Percentiles rank a stretch among this genome's conserved stretches.
Evolutionary conservation across 345 rosid genomes (phyloP).

Genomic region (Gossypium bickii): DNA sequence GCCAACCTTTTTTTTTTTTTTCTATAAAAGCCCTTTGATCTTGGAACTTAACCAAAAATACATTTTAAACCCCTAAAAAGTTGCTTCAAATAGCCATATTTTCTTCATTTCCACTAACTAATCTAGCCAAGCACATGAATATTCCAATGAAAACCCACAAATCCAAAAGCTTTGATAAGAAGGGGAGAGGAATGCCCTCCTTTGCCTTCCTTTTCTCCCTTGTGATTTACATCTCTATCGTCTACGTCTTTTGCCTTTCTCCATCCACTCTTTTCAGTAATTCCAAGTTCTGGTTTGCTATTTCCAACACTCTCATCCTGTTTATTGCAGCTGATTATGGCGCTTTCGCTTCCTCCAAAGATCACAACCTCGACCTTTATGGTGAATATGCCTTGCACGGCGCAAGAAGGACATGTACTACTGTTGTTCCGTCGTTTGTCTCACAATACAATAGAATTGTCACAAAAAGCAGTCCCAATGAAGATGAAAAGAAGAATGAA

Average conservation of each 20-base stretch:
- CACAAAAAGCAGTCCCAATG: slow-evolving; percentile 2
- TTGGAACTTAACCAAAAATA: slow-evolving; percentile 8
- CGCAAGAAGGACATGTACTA: neutral
- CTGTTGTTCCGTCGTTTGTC: slow-evolving; percentile 4
- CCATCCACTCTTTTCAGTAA: slow-evolving; percentile 43
- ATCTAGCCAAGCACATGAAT: slow-evolving; percentile 10
- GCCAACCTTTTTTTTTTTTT: neutral
- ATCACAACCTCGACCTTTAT: slow-evolving; percentile 26
- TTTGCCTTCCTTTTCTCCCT: slow-evolving; percentile 37
- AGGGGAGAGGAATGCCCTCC: slow-evolving; percentile 30
- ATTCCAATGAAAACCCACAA: slow-evolving; percentile 13
- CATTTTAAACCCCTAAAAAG: neutral
- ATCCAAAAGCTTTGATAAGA: slow-evolving; percentile 17
- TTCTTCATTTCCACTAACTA: neutral
- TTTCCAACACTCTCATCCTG: slow-evolving; percentile 61
- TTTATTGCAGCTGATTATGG: slow-evolving; percentile 61
- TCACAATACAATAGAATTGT: slow-evolving; percentile 11
- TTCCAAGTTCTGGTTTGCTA: slow-evolving; percentile 55
- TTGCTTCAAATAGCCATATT: neutral
- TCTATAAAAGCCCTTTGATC: slow-evolving; percentile 19
- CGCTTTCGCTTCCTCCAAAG: slow-evolving; percentile 37
- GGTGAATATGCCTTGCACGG: slow-evolving; percentile 26
- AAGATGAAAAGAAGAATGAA: slow-evolving; percentile 6
- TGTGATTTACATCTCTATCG: slow-evolving; percentile 38
- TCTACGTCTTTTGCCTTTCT: slow-evolving; percentile 48